A percentile compares a stretch with the other conserved stretches of the same genome.
These are phyloP conservation scores for Ascobolus immersus DNA, from an alignment of 495 filamentous ascomycete species.

Conservation along the genomic window DNA sequence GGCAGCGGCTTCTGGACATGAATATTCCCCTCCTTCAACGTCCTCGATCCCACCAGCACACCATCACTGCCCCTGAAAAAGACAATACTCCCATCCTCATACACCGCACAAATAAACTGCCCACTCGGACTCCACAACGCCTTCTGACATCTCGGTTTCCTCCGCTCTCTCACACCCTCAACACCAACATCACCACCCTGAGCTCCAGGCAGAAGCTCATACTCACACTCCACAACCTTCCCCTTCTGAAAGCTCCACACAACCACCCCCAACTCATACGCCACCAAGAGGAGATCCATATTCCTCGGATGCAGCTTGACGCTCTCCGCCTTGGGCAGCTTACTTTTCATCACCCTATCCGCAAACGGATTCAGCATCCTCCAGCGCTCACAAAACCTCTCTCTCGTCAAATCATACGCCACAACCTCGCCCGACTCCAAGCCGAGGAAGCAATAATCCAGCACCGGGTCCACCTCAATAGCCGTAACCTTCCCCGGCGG, in stretches of 20 bases:
- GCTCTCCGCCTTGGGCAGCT: slow-evolving; percentile 37
- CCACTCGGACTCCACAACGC: too few relatives aligned
- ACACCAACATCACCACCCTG: slow-evolving; percentile 73
- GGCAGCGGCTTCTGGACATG: slow-evolving; percentile 31
- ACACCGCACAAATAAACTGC: too few relatives aligned
- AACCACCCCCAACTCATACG: slow-evolving; percentile 63
- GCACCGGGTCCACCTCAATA: slow-evolving; percentile 52
- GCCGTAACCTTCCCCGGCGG: slow-evolving; percentile 46
- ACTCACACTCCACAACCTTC: slow-evolving; percentile 45
- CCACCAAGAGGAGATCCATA: slow-evolving; percentile 73
- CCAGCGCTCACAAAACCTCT: slow-evolving; percentile 18
- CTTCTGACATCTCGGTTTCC: too few relatives aligned
- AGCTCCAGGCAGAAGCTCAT: slow-evolving; percentile 57
- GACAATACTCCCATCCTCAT: too few relatives aligned
- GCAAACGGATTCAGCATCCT: slow-evolving; percentile 59
- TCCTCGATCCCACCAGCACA: slow-evolving; percentile 57
- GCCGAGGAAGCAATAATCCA: slow-evolving; percentile 77
- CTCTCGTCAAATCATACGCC: slow-evolving; percentile 72
- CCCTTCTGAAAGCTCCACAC: slow-evolving; percentile 85
- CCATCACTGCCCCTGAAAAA: too few relatives aligned
- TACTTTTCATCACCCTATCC: slow-evolving; percentile 32
- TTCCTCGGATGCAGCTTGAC: slow-evolving; percentile 72
- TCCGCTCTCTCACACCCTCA: too few relatives aligned
- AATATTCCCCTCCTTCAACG: slow-evolving; percentile 43
- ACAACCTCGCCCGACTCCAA: slow-evolving; percentile 54